Conservation (phyloP, 768 basidiomycete species). For the Brasilioporus rufonigricans region DNA sequence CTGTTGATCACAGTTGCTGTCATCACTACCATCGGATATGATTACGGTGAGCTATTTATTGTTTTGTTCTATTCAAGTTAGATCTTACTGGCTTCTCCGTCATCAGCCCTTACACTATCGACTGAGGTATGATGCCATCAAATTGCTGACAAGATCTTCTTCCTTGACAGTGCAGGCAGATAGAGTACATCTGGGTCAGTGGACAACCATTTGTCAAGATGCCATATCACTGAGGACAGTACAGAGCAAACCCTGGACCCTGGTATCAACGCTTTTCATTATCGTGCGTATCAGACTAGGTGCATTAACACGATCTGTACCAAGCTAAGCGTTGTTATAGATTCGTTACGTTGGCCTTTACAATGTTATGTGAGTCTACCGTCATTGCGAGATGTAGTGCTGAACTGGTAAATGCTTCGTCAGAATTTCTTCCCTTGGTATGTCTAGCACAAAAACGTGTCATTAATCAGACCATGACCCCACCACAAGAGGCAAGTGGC, state of each 20-base stretch:
- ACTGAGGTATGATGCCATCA: conserved; percentile 15
- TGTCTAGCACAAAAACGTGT: neutral
- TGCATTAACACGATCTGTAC: neutral
- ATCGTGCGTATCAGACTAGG: neutral
- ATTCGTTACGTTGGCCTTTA: conserved; percentile 6
- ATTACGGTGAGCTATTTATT: conserved; percentile 4
- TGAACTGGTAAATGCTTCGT: neutral
- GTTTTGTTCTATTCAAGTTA: neutral
- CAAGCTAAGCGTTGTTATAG: neutral
- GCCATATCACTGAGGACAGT: neutral
- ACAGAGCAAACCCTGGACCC: conserved; percentile 9
- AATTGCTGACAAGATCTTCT: neutral
- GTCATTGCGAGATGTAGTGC: neutral
- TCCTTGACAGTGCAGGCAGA: neutral
- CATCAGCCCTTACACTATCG: conserved; percentile 9
- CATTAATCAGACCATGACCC: neutral
- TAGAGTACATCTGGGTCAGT: conserved; percentile 13
- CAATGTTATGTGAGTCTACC: neutral
- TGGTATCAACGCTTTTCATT: conserved; percentile 7
- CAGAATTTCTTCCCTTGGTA: neutral
- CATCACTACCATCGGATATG: conserved; percentile 1
- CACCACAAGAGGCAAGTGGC: conserved; percentile 1
- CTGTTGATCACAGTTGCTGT: neutral
- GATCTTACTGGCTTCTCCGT: neutral
- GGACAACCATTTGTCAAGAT: neutral